Conservation (phyloP, 1,284 basidiomycete species). For the Ustilago lituana region DNA sequence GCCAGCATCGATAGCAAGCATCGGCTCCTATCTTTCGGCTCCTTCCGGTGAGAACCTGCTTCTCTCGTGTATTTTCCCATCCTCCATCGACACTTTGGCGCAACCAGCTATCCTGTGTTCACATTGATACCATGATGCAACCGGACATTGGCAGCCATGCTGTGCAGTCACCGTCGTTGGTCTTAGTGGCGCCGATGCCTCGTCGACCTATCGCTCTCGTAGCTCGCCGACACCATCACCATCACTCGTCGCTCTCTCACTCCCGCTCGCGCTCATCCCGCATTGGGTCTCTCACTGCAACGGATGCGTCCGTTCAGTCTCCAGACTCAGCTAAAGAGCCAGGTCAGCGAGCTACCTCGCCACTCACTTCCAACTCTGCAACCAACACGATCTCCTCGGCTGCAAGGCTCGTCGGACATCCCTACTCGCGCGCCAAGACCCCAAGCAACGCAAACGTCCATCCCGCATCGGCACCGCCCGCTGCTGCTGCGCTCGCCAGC, state of each 20-base stretch:
- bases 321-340: slow-evolving; percentile 6
- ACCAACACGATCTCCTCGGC: background rate
- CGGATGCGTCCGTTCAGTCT: background rate
- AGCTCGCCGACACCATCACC: slow-evolving; percentile 38
- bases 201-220: slow-evolving; percentile 46
- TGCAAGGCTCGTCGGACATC: slow-evolving; percentile 18
- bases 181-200: slow-evolving; percentile 43
- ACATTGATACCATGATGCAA: slow-evolving; percentile 7
- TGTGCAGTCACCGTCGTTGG: slow-evolving; percentile 21
- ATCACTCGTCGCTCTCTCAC: slow-evolving; percentile 21
- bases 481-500: background rate
- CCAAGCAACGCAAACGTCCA: slow-evolving; percentile 13
- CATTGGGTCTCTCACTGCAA: slow-evolving; percentile 4
- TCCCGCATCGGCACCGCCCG: slow-evolving; percentile 1
- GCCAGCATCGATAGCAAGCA: background rate
- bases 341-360: slow-evolving; percentile 1
- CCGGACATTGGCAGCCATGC: slow-evolving; percentile 14
- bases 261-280: slow-evolving; percentile 29
- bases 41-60: background rate
- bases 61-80: no score
- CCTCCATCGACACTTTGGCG: background rate
- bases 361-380: background rate
- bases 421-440: slow-evolving; percentile 33
- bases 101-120: no score
- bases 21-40: background rate